Evolutionary conservation across 805 yeast species (phyloP), one percentile per base, ranked within the genome.

Genomic region (Saccharomycopsis capsularis): DNA sequence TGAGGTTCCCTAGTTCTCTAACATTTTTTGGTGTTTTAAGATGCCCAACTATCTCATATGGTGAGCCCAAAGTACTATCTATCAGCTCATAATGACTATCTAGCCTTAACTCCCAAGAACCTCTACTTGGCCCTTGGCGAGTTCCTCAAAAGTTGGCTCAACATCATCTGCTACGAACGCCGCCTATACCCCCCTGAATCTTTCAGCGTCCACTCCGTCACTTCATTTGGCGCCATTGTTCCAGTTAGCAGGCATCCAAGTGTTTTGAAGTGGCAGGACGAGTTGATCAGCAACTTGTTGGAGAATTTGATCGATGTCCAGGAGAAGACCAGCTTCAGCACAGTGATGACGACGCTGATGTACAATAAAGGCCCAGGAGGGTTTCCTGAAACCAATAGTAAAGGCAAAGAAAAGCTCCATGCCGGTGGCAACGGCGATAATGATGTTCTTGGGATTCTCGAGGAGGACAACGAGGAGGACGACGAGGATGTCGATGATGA

Each of bases 211-310:
- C 27, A 32, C 7, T 21, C 47, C 5, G 6, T 45, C 24, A 44
- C 52, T 9, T 44, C 50, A 5, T 53, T 53, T 41, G 55, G 55
- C 24, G 22, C 50, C 4, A 22, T 39, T 5, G 51, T 52, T n/a
- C 55, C 55, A 9, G 35, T 50, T 21, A 43, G 36, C 39, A 37
- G 55, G 25, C 50, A 52, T 43, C 53, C 51, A 3, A 43, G 40
- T 29, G 53, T 52, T 16, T 25, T 46, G 15, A 29, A 21, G 11
- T 52, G 53, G 53, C 53, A 52, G 29, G 48, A 52, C 15, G 37
- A 36, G 27, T 38, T 52, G 2, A 35, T 52, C 3, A 44, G 32
- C 11, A 36, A 43, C 18, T 24, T 50, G 13, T 45, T 52, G 30
- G 46, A 44, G 23, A 24, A n/a, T 7, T 29, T 48, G 18, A 19